These are phyloP conservation scores for Casuarina cunninghamiana DNA, from an alignment of 306 rosid species.

Conservation along the genomic window DNA sequence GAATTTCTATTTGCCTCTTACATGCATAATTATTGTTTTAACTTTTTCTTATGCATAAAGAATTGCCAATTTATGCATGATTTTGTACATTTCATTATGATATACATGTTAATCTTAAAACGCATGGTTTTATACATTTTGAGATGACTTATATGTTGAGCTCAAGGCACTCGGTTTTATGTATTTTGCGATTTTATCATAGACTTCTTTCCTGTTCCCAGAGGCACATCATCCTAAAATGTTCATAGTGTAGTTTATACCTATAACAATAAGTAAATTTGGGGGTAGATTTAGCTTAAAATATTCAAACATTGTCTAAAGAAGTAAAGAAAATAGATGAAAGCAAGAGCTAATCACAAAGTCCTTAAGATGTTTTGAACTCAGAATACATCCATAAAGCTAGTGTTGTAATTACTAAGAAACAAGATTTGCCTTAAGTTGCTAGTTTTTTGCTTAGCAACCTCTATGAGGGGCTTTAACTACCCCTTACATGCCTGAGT, in stretches of 20 bases:
- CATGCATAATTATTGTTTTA: too few species aligned
- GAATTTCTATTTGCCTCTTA: too few species aligned
- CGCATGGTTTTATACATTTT: too few species aligned
- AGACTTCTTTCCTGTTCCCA: background rate
- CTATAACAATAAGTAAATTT: too few species aligned
- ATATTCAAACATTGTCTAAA: background rate
- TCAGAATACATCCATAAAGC: background rate
- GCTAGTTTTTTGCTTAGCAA: slow-evolving; percentile 84
- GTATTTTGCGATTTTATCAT: too few species aligned
- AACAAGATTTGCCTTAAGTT: slow-evolving; percentile 51
- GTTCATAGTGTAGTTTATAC: background rate
- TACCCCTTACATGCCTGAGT: slow-evolving; percentile 55
- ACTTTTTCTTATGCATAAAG: too few species aligned
- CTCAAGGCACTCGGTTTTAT: too few species aligned
- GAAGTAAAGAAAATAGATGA: background rate
- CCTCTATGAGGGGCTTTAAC: slow-evolving; percentile 93
- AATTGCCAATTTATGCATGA: too few species aligned
- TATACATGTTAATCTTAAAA: too few species aligned
- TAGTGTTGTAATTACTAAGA: background rate
- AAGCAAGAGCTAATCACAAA: background rate
- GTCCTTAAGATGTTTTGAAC: background rate
- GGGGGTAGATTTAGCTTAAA: background rate
- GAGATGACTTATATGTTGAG: too few species aligned
- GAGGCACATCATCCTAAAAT: background rate
- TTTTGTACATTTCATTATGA: too few species aligned